These are phyloP conservation scores for Calonectria pseudoreteaudii DNA, from an alignment of 2,329 filamentous ascomycete genomes.

Conservation along the genomic window DNA sequence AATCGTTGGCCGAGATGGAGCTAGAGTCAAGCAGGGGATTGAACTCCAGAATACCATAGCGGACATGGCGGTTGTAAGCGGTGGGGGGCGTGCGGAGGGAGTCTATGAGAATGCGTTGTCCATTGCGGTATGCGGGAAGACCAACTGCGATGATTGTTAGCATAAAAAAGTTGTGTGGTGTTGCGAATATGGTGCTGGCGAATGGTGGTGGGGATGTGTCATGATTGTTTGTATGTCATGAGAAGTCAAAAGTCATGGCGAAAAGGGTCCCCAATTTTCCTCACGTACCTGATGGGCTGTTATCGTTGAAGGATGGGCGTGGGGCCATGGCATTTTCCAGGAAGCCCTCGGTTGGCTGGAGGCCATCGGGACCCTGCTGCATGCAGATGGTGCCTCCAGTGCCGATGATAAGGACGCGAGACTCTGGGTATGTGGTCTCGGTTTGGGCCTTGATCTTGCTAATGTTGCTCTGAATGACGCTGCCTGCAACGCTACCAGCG, in stretches of 20 bases:
- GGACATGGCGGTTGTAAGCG: constrained; percentile 82
- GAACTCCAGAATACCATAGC: constrained; percentile 89
- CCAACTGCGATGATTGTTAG: constrained; percentile 49
- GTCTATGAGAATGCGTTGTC: constrained; percentile 64
- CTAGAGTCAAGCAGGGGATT: constrained; percentile 87
- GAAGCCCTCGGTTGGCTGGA: constrained; percentile 85
- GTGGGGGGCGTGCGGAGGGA: constrained; percentile 84
- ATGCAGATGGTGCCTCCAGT: constrained; percentile 94
- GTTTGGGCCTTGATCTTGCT: constrained; percentile 24
- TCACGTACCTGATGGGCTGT: constrained; percentile 46
- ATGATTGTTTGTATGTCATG: constrained; percentile 20
- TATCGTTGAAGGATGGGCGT: constrained; percentile 87
- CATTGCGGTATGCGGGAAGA: constrained; percentile 64
- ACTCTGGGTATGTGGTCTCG: constrained; percentile 69
- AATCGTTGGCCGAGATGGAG: constrained; percentile 87
- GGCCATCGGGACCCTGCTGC: constrained; percentile 82
- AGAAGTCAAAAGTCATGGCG: neutral
- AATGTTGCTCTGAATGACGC: constrained; percentile 21
- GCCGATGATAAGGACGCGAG: constrained; percentile 88
- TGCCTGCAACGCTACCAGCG: neutral
- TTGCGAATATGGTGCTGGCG: neutral
- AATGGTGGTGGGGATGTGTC: constrained; percentile 6
- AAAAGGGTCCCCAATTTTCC: neutral
- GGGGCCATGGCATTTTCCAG: constrained; percentile 85
- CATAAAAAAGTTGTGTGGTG: neutral